phyloP scores from a whole-genome alignment of 805 yeast species.

The Kluyveromyces dobzhanskii region DNA sequence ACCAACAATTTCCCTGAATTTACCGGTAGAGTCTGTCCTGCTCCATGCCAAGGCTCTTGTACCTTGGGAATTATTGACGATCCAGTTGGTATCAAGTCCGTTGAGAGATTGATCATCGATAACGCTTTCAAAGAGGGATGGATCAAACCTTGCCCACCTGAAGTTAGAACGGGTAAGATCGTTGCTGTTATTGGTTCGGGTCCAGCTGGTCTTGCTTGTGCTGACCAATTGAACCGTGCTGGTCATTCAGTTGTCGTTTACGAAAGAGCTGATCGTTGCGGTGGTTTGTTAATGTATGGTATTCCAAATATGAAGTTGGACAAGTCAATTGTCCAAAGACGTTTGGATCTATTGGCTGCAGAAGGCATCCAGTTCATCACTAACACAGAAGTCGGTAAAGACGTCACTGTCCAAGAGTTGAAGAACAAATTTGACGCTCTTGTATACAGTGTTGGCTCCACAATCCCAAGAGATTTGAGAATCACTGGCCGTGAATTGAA shows the following conservation, averaged over 20 bases:
- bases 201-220: constrained; percentile 94
- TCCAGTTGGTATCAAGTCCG: constrained; percentile 93
- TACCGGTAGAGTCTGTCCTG: constrained; percentile 97
- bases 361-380: constrained; percentile 81
- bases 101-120: constrained; percentile 94
- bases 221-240: constrained; percentile 94
- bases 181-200: constrained; percentile 94
- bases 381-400: constrained; percentile 78
- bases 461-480: constrained; percentile 89
- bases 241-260: constrained; percentile 89
- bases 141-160: constrained; percentile 81
- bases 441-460: constrained; percentile 86
- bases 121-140: constrained; percentile 95
- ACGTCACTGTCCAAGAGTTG: constrained; percentile 62
- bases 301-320: constrained; percentile 98
- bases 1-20: constrained; percentile 98
- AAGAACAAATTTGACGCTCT: constrained; percentile 69
- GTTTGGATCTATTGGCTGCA: constrained; percentile 81
- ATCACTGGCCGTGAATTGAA: constrained; percentile 90
- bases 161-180: constrained; percentile 70
- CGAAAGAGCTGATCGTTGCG: constrained; percentile 91
- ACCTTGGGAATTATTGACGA: constrained; percentile 88
- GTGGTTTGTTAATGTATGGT: constrained; percentile 98
- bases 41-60: constrained; percentile 98
- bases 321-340: constrained; percentile 84